Conservation (phyloP, 805 yeast genomes). For the Soucietia sequanensis region DNA sequence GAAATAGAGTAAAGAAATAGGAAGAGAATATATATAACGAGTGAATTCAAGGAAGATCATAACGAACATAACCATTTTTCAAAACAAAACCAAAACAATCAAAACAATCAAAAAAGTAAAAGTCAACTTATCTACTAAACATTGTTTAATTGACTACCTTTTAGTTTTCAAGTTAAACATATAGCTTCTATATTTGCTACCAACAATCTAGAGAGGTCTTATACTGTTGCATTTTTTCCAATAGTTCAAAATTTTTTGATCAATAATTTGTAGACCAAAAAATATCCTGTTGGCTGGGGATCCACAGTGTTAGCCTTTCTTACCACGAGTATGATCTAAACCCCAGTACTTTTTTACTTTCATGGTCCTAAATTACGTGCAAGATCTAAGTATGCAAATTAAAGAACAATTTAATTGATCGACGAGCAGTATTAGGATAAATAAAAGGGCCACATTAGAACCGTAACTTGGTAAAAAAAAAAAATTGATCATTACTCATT, state of each 20-base stretch:
- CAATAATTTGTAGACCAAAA: slow-evolving; percentile 45
- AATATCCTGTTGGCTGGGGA: slow-evolving; percentile 65
- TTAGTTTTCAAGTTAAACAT: slow-evolving; percentile 47
- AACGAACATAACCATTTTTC: too few relatives aligned
- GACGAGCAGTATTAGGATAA: too few relatives aligned
- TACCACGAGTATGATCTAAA: slow-evolving; percentile 42
- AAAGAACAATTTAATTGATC: too few relatives aligned
- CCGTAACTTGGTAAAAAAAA: too few relatives aligned
- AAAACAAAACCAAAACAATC: too few relatives aligned
- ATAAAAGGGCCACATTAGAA: neutral
- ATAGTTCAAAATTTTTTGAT: slow-evolving; percentile 64
- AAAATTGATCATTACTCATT: too few relatives aligned
- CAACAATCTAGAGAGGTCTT: slow-evolving; percentile 50
- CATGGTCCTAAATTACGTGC: slow-evolving; percentile 47
- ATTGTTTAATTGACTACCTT: slow-evolving; percentile 47
- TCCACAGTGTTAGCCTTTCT: slow-evolving; percentile 44
- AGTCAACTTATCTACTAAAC: slow-evolving; percentile 51
- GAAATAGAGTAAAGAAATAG: too few relatives aligned
- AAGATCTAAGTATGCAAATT: slow-evolving; percentile 38
- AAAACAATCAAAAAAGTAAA: too few relatives aligned
- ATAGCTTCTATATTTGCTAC: slow-evolving; percentile 62
- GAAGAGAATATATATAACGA: too few relatives aligned
- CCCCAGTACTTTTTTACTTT: slow-evolving; percentile 46
- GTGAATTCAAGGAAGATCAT: too few relatives aligned
- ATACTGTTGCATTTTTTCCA: slow-evolving; percentile 60